Base-by-base conservation (phyloP, 2,329 filamentous ascomycete species). In the Paecilomyces sp. region DNA sequence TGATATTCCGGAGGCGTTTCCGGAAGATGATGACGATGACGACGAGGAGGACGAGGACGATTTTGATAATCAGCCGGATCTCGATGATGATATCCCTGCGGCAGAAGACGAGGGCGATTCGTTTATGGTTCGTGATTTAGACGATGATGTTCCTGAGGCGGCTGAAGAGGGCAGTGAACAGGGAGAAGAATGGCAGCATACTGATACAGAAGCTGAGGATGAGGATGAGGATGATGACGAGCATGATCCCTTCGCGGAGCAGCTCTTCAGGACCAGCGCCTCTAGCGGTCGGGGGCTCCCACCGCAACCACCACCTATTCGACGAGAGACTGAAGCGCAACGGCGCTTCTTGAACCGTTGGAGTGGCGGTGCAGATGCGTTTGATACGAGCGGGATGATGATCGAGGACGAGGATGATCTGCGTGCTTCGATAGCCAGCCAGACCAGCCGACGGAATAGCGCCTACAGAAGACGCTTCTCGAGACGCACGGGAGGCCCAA, bases 171-270 rank as follows among this genome's bases (percentile, higher is more conserved):
- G 62, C 5, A 68, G 61, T 9, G 72, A 69, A 30, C 83, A 85
- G 67, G 84, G 80, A 25, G 80, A 76, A 28, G 83, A 84, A 65
- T 91, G 91, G 76, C 88, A 92, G 77, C 88, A 91, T 70, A 91
- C 89, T 8, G 89, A 91, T 74, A 88, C 88, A 1, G 88, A 91
- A 64, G 87, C 81, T 8, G 86, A 87, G 57, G 82, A 80, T 62
- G 77, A 77, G 55, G 76, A 77, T 9, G 31, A 33, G 2, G 25
- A 28, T 11, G 74, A 78, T 8, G 72, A 75, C 15, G 73, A 74
- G 33, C 67, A 65, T 18, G 64, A 67, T 47, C 68, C 65, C 4
- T 70, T 70, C 33, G 59, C 64, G 3, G 65, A 68, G 57, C 67
- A 68, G 30, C 67, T 72, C 51, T 66, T 72, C 54, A 69, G 68